Base-by-base conservation (phyloP, 2,329 filamentous ascomycete species). In the Dothiorella sarmentorum region DNA sequence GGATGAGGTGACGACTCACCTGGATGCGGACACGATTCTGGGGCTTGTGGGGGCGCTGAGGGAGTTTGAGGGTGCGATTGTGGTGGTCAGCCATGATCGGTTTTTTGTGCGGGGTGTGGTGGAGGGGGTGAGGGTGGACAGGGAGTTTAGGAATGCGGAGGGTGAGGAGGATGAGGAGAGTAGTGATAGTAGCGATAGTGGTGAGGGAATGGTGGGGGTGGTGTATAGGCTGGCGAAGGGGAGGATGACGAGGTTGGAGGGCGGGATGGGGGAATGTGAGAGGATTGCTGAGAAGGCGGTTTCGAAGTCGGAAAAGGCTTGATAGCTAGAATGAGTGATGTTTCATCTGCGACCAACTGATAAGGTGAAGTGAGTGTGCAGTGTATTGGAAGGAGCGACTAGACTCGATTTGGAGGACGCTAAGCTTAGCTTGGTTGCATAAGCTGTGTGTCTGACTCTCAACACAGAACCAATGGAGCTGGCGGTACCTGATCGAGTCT, bases 1-100 rank as follows among this genome's bases (percentile, higher is more conserved):
- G 7, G 90, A 93, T 68, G 91, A 91, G 70, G 86, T 91, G 22
- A 94, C 90, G 6, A 93, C 90, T 1, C 91, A 96, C 76, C 78
- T 95, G 38, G 91, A 95, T 69, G 89, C 88, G 62, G 85, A 94
- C 73, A 93, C 88, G 0, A 89, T 93, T 22, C 82, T 84, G 7
- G 89, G 88, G 2, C 73, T 95, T 57, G 80, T 87, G 0, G 79
- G 82, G 22, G 87, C 87, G 2, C 70, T 95, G 62, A 79, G 81
- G 13, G 75, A 75, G 2, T 95, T 88, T 80, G 81, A 85, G 58
- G 90, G 90, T 0, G 90, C 89, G 0, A 81, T 94, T 3, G 74
- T 95, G 37, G 75, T 94, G 4, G 86, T 94, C 4, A 91, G 85
- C 33, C 91, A 95, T 75, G 90, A 95, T 70, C 80, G 91, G 29